Base-by-base conservation (phyloP, 768 basidiomycete species). In the Pleurotus cornucopiae region DNA sequence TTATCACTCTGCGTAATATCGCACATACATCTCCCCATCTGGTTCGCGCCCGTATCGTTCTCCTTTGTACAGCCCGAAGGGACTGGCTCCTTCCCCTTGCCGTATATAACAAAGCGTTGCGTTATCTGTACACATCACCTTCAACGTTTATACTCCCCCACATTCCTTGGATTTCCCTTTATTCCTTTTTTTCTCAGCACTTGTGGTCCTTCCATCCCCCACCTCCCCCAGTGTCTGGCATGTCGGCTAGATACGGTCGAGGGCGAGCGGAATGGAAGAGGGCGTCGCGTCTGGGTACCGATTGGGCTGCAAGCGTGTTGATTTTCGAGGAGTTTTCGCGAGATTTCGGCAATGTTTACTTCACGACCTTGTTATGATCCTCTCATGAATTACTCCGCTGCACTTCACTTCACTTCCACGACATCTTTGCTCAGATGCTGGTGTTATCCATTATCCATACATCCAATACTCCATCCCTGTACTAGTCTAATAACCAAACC, bases 231-330 rank as follows among this genome's bases (percentile, higher is more conserved):
- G 62, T 58, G 61, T 67, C 59, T 60, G 62, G 61, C 48, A 59
- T 58, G 51, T 58, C 37, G 62, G 55, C 57, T 61, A 62, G 67
- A 65, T 58, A 58, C 57, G 59, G 66, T 65, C 54, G 80, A 78
- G 83, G 85, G 86, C 73, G 81, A 71, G 86, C 65, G 73, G 71
- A 77, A 68, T 73, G 72, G 75, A 82, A 89, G 88, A 89, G 87
- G 86, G 87, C 86, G 75, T 73, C 82, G 76, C 74, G 81, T 74
- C 67, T 71, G 69, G 49, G 58, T 49, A 38, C 47, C 59, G 56
- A 55, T 62, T 59, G 49, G 62, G 58, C 54, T 58, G 60, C 21
- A 41, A 61, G 60, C 55, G 59, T 46, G 52, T 55, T 25, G 54
- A 34, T 55, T 44, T 49, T 46, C 51, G 59, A 58, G 57, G 51